Conservation (phyloP, 176 grass and related monocot genomes). For the Canna indica region DNA sequence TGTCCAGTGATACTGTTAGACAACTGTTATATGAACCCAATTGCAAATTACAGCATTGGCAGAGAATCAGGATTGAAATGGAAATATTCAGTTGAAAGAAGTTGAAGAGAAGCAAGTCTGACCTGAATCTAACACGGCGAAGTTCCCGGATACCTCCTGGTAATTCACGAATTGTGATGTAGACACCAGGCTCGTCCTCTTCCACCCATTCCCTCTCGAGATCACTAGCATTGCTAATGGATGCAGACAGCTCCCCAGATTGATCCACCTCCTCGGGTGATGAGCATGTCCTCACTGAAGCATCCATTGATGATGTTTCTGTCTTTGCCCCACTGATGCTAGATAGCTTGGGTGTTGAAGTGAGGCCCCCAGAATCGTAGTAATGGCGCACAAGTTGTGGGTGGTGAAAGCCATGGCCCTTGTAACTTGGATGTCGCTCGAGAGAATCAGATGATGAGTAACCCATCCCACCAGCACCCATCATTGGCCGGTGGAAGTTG, state of each 20-base stretch:
- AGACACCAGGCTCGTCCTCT: slow-evolving; percentile 91
- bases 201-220: slow-evolving; percentile 92
- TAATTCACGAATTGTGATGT: slow-evolving; percentile 80
- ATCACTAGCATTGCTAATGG: slow-evolving; percentile 81
- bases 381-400: slow-evolving; percentile 31
- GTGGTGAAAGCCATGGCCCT: slow-evolving; percentile 26
- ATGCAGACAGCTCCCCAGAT: slow-evolving; percentile 62
- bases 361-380: slow-evolving; percentile 39
- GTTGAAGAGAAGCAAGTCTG: not conserved
- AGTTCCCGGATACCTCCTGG: slow-evolving; percentile 82
- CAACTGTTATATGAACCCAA: not conserved
- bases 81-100: not conserved
- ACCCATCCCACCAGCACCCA: slow-evolving; percentile 32
- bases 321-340: slow-evolving; percentile 87
- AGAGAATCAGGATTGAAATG: not conserved
- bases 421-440: slow-evolving; percentile 28
- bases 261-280: slow-evolving; percentile 65
- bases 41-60: not conserved
- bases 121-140: slow-evolving; percentile 88
- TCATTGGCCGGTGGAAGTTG: slow-evolving; percentile 42
- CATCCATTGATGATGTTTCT: slow-evolving; percentile 52
- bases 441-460: slow-evolving; percentile 89
- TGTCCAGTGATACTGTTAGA: not conserved
- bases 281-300: slow-evolving; percentile 69
- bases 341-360: slow-evolving; percentile 76